A percentile compares a stretch with the other conserved stretches of the same genome.
These are phyloP conservation scores for Spathaspora girioi DNA, from an alignment of 805 yeast species.

Conservation along the genomic window DNA sequence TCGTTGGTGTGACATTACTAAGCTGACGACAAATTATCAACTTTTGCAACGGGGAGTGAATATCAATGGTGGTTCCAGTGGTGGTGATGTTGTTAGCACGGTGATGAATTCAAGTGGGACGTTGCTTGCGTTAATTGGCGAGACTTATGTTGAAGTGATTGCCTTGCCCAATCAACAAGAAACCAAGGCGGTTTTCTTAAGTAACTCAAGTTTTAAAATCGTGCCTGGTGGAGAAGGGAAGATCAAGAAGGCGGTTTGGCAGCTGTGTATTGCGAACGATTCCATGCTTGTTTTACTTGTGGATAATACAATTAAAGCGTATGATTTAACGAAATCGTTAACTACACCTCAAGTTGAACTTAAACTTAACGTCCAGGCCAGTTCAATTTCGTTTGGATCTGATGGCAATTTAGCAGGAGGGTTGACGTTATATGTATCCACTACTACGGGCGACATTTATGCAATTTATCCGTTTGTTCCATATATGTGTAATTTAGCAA, in stretches of 20 bases:
- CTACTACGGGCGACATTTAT: slow-evolving; percentile 14
- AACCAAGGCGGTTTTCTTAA: background rate
- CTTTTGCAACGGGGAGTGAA: slow-evolving; percentile 10
- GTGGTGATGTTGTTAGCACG: slow-evolving; percentile 28
- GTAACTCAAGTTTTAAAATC: slow-evolving; percentile 12
- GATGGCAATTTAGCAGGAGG: slow-evolving; percentile 18
- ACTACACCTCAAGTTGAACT: slow-evolving; percentile 16
- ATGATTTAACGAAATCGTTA: slow-evolving; percentile 17
- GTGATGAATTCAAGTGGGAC: slow-evolving; percentile 39
- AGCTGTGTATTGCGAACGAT: slow-evolving; percentile 16
- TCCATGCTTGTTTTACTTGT: slow-evolving; percentile 22
- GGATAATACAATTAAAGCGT: slow-evolving; percentile 14
- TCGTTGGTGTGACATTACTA: slow-evolving; percentile 24
- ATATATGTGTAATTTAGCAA: slow-evolving; percentile 13
- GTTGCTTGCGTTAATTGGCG: slow-evolving; percentile 40
- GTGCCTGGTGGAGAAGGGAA: slow-evolving; percentile 9
- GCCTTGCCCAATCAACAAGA: slow-evolving; percentile 22
- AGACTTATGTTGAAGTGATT: slow-evolving; percentile 21
- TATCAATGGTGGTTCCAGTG: slow-evolving; percentile 10
- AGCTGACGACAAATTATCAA: slow-evolving; percentile 17
- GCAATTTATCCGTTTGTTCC: slow-evolving; percentile 27
- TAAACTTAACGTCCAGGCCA: slow-evolving; percentile 13
- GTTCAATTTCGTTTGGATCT: slow-evolving; percentile 30
- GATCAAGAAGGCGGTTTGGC: slow-evolving; percentile 25
- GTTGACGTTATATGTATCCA: slow-evolving; percentile 26